phyloP scores from a whole-genome alignment of 192 early-diverging fungal genomes.

The Coemansia sp. region DNA sequence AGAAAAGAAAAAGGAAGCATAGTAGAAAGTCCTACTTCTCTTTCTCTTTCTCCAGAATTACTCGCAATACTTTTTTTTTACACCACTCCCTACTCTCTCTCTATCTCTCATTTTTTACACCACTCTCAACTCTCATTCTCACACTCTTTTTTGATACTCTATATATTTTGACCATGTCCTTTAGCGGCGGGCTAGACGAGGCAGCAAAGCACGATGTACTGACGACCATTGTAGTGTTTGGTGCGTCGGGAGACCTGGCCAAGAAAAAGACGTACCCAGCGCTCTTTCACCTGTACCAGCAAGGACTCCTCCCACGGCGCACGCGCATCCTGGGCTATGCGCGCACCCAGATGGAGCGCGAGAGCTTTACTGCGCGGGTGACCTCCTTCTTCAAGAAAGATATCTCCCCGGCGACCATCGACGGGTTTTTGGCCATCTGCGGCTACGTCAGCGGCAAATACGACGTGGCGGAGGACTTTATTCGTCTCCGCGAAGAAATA shows the following conservation, averaged over 20 bases:
- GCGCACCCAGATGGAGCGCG: constrained; percentile 72
- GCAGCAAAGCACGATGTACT: constrained; percentile 54
- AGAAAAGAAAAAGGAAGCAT: no score
- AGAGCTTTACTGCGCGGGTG: constrained; percentile 74
- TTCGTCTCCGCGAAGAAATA: constrained; percentile 68
- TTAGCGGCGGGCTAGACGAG: constrained; percentile 49
- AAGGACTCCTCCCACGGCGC: constrained; percentile 76
- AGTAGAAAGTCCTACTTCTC: no score
- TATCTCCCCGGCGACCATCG: constrained; percentile 32
- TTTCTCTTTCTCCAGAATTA: neutral
- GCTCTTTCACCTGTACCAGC: constrained; percentile 91
- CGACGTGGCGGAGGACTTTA: constrained; percentile 74
- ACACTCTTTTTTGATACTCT: neutral
- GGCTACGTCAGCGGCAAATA: constrained; percentile 88
- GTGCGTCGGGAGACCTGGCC: constrained; percentile 93
- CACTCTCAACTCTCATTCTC: no score
- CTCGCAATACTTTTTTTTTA: no score
- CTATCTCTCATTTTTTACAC: no score
- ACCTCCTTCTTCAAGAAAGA: constrained; percentile 61
- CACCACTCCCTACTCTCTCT: no score
- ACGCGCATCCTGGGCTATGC: constrained; percentile 90
- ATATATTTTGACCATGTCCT: constrained; percentile 33
- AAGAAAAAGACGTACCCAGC: constrained; percentile 99
- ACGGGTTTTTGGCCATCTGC: constrained; percentile 69
- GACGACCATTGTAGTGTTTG: constrained; percentile 71